These are phyloP conservation scores for Colletotrichum echinochloae DNA, from an alignment of 2,329 filamentous ascomycete species.

Conservation along the genomic window DNA sequence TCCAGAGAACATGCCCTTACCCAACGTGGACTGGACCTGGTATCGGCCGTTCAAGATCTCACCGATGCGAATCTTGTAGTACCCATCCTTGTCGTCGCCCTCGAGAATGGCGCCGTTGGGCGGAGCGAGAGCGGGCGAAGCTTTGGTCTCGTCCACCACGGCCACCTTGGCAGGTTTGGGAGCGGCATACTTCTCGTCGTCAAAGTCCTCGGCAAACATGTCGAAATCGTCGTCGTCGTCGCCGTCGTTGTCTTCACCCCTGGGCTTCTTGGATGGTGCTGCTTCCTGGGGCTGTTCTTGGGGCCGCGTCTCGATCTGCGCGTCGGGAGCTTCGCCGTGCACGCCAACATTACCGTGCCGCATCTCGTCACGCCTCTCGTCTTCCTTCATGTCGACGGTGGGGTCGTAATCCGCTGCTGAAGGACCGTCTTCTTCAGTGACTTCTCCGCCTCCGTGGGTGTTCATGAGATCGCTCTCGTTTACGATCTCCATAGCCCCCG, in stretches of 20 bases:
- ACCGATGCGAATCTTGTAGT: constrained; percentile 94
- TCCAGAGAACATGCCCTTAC: constrained; percentile 95
- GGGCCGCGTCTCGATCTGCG: constrained; percentile 47
- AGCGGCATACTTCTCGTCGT: constrained; percentile 73
- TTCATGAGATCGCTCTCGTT: constrained; percentile 78
- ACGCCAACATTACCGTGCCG: constrained; percentile 68
- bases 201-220: constrained; percentile 90
- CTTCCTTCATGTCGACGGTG: constrained; percentile 87
- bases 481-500: constrained; percentile 71
- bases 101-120: constrained; percentile 83
- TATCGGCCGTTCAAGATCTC: constrained; percentile 92
- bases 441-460: constrained; percentile 59
- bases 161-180: constrained; percentile 57
- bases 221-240: constrained; percentile 80
- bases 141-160: constrained; percentile 60
- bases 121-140: constrained; percentile 58
- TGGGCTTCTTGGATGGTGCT: constrained; percentile 54
- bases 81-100: constrained; percentile 93
- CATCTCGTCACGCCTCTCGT: constrained; percentile 77
- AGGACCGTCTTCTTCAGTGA: constrained; percentile 73
- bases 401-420: constrained; percentile 97
- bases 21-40: constrained; percentile 86
- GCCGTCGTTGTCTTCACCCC: constrained; percentile 62
- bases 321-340: constrained; percentile 56
- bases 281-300: constrained; percentile 47